Evolutionary conservation across 2,329 filamentous ascomycete genomes (phyloP), one percentile per base, ranked within the genome.

Genomic region (Bipolaris victoriae): DNA sequence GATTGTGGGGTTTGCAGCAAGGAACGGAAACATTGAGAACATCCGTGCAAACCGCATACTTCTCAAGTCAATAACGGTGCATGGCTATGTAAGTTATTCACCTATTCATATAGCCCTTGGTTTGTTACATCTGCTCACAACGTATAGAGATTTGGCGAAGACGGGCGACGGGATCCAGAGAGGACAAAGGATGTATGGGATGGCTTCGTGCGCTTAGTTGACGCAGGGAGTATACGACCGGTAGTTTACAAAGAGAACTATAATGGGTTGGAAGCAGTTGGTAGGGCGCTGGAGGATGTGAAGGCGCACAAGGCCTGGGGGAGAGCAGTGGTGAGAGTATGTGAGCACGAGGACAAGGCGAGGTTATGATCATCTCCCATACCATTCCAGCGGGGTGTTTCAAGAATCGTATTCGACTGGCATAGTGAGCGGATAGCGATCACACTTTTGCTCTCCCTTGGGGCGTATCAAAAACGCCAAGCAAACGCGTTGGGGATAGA

Each of bases 1-100:
- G 2, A 75, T 88, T 26, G 78, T 86, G 2, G 85, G 85, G 0
- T 88, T 88, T 66, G 85, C 84, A 5, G 85, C 82, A 1, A 76
- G 80, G 47, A 78, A 73, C 15, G 82, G 83, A 0, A 72, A 80
- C 7, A 82, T 87, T 74, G 85, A 87, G 49, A 62, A 60, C 3
- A 48, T 72, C 3, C 46, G 58, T 10, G 62, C 64, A 10, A 71
- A 72, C 31, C 55, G 63, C 24, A 65, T 69, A 26, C 31, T 70
- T 11, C 43, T 70, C 7, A 71, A 71, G 58, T 57, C 55, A 7
- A 65, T 63, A 16, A 62, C 66, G 58, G 63, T 71, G 3, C 54
- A 66, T 52, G 69, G 65, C 22, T 71, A 70, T 60, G 65, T 68
- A 43, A 62, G 65, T 64, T 2, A 7, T 39, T 13, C 16, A 7